Percentiles rank a stretch among this genome's conserved stretches.
Conservation (phyloP, 2,329 filamentous ascomycete genomes). For the Aspergillus thermomutatus region DNA sequence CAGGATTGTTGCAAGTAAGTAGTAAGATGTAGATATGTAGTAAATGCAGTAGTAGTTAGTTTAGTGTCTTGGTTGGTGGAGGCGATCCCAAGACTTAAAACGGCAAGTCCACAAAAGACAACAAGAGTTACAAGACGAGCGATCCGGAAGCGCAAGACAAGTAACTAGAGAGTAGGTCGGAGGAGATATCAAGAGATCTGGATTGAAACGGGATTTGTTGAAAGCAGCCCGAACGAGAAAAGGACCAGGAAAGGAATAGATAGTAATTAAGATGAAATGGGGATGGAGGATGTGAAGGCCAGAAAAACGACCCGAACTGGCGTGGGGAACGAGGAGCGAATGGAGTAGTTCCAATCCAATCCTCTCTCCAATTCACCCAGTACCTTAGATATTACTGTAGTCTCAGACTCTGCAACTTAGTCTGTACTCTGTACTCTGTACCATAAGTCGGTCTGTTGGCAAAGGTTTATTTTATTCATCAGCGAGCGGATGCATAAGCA, state of each 20-base stretch:
- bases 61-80: not conserved
- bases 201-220: not conserved
- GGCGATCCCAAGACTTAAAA: not conserved
- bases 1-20: not conserved
- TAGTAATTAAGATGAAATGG: no score
- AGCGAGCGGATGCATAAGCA: no score
- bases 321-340: not conserved
- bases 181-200: not conserved
- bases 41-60: not conserved
- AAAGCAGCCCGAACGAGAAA: not conserved
- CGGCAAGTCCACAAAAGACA: not conserved
- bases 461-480: not conserved
- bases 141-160: not conserved
- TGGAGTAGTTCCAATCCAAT: not conserved
- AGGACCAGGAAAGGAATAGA: not conserved
- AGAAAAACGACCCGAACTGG: not conserved
- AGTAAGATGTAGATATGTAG: not conserved
- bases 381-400: not conserved
- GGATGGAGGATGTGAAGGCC: not conserved
- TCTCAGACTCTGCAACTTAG: no score
- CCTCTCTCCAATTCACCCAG: not conserved
- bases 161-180: not conserved
- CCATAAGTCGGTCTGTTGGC: not conserved
- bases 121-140: no score
- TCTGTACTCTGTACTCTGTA: not conserved